phyloP scores from a whole-genome alignment of 2,329 filamentous ascomycete genomes.

The Ambrosiella cleistominuta region DNA sequence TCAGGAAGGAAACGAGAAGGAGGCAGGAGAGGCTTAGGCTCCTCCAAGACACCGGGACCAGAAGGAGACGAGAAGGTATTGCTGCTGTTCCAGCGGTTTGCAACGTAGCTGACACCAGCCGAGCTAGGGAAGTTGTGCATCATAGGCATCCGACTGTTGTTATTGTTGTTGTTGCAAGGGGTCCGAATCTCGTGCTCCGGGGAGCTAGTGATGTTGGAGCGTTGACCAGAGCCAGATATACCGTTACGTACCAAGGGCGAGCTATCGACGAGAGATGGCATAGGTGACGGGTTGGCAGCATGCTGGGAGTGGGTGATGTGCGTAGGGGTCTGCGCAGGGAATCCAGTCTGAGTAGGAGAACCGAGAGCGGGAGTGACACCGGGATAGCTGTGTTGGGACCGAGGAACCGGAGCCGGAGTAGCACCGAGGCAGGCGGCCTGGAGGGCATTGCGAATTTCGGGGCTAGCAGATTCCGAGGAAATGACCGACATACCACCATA shows the following conservation, averaged over 20 bases:
- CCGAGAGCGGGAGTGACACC: background rate
- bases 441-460: slow-evolving; percentile 15
- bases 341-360: slow-evolving; percentile 3
- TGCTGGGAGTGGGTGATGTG: slow-evolving; percentile 18
- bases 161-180: slow-evolving; percentile 7
- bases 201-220: slow-evolving; percentile 8
- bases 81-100: slow-evolving; percentile 39
- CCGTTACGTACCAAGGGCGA: slow-evolving; percentile 7
- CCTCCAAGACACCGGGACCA: slow-evolving; percentile 18
- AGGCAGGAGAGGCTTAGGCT: slow-evolving; percentile 17
- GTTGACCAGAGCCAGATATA: background rate
- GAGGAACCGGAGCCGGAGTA: slow-evolving; percentile 17
- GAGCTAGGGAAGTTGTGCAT: slow-evolving; percentile 20
- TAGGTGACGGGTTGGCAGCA: slow-evolving; percentile 6
- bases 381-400: slow-evolving; percentile 15
- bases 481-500: slow-evolving; percentile 36
- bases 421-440: slow-evolving; percentile 15
- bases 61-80: slow-evolving; percentile 34
- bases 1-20: slow-evolving; percentile 1
- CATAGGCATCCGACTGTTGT: background rate
- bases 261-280: slow-evolving; percentile 11
- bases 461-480: slow-evolving; percentile 24
- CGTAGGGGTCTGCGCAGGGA: slow-evolving; percentile 16
- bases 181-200: slow-evolving; percentile 12
- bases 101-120: slow-evolving; percentile 29